These are phyloP conservation scores for Henckelia pumila DNA, from an alignment of 257 asterid species.

Conservation along the genomic window DNA sequence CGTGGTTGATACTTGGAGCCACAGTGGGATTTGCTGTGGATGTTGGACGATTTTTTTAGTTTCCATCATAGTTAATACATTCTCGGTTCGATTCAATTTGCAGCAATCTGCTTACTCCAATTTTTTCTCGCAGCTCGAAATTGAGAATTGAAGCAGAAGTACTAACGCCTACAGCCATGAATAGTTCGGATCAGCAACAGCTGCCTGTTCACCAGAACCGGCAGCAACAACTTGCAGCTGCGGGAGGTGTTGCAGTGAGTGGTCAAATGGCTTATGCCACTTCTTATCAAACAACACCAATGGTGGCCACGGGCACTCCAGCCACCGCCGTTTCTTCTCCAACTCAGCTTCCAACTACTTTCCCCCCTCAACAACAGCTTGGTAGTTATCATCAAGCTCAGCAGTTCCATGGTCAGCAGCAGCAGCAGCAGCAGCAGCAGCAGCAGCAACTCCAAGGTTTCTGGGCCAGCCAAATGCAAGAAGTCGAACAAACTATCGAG, in stretches of 20 bases:
- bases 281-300: constrained; percentile 34
- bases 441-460: constrained; percentile 53
- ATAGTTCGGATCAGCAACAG: constrained; percentile 44
- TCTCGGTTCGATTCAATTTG: background rate
- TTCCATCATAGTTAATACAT: background rate
- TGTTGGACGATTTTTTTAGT: background rate
- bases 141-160: constrained; percentile 18
- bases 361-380: constrained; percentile 40
- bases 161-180: constrained; percentile 30
- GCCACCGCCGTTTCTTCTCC: constrained; percentile 48
- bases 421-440: constrained; percentile 47
- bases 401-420: constrained; percentile 47
- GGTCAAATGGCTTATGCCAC: constrained; percentile 33
- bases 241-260: constrained; percentile 30
- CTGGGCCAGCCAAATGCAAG: constrained; percentile 55
- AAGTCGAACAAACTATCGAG: constrained; percentile 46
- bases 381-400: constrained; percentile 47
- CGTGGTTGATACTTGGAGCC: background rate
- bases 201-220: constrained; percentile 33
- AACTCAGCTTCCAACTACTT: constrained; percentile 30
- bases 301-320: constrained; percentile 43
- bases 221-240: constrained; percentile 34
- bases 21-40: background rate
- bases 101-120: background rate
- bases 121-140: constrained; percentile 19